Evolutionary conservation across 148 eudicot species (phyloP).

Genomic region (Spergularia marina): DNA sequence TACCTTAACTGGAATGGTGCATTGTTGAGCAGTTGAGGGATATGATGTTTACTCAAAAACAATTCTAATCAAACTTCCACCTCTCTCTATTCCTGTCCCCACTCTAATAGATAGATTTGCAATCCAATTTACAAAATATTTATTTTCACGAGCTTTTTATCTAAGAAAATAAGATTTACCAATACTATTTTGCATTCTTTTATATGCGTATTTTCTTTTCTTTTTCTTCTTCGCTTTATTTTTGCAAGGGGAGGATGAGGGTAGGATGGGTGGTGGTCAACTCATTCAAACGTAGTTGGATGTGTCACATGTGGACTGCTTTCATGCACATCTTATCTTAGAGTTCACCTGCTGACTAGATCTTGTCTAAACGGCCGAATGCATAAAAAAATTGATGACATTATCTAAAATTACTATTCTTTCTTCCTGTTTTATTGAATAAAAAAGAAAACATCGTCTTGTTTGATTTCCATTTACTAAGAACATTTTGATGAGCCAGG

Average conservation of each 20-base stretch:
- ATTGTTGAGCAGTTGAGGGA: constrained; percentile 23
- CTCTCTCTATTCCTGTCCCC: constrained; percentile 16
- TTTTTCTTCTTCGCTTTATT: neutral
- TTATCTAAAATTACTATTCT: constrained; percentile 7
- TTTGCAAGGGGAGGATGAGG: neutral
- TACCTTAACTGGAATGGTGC: constrained; percentile 22
- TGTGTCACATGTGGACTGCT: constrained; percentile 35
- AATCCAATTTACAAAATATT: neutral
- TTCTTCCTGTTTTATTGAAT: too few relatives aligned
- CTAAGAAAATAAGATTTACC: too few relatives aligned
- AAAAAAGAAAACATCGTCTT: too few relatives aligned
- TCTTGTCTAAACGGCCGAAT: constrained; percentile 19
- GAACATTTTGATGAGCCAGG: too few relatives aligned
- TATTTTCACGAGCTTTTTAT: neutral
- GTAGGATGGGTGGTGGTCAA: constrained; percentile 23
- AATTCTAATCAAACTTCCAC: constrained; percentile 5
- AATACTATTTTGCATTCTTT: too few relatives aligned
- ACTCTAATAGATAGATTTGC: constrained; percentile 7
- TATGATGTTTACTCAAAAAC: neutral
- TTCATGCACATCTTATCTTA: constrained; percentile 34
- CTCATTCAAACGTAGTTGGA: constrained; percentile 21
- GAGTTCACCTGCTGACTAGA: constrained; percentile 29
- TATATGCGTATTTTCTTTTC: neutral
- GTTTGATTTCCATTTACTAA: too few relatives aligned
- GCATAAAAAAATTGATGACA: constrained; percentile 12